Evolutionary conservation across 2,329 filamentous ascomycete species (phyloP).

Genomic region (Raffaelea arxii): DNA sequence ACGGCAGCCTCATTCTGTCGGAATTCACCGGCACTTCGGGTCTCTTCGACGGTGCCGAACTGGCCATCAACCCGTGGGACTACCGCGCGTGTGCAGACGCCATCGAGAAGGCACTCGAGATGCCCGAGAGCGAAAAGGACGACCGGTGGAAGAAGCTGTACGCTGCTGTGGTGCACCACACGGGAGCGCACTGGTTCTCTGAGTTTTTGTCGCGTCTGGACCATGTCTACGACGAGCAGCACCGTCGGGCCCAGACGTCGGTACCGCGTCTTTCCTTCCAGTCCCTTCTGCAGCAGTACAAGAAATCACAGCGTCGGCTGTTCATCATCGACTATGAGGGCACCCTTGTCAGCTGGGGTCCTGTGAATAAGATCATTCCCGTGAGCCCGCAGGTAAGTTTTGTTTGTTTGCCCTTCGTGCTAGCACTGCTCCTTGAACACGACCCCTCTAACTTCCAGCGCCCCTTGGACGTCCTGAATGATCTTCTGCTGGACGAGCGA

Average conservation of each 20-base stretch:
- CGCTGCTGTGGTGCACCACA: conserved; percentile 66
- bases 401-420: not conserved
- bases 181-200: conserved; percentile 78
- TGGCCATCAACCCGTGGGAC: conserved; percentile 92
- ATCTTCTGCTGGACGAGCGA: conserved; percentile 66
- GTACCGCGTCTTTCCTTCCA: conserved; percentile 74
- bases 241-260: conserved; percentile 72
- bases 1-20: conserved; percentile 82
- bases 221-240: conserved; percentile 73
- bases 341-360: conserved; percentile 80
- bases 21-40: conserved; percentile 92
- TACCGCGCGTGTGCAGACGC: conserved; percentile 81
- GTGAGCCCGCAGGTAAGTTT: conserved; percentile 59
- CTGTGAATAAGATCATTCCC: conserved; percentile 73
- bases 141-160: conserved; percentile 66
- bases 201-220: conserved; percentile 63
- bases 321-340: conserved; percentile 94
- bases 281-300: conserved; percentile 56
- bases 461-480: conserved; percentile 72
- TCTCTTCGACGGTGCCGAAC: conserved; percentile 69
- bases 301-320: conserved; percentile 55
- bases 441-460: conserved; percentile 38
- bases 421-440: not conserved
- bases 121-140: conserved; percentile 65
- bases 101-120: conserved; percentile 74